Base-by-base conservation (phyloP, 2,329 filamentous ascomycete species). In the Aspergillus candidus region DNA sequence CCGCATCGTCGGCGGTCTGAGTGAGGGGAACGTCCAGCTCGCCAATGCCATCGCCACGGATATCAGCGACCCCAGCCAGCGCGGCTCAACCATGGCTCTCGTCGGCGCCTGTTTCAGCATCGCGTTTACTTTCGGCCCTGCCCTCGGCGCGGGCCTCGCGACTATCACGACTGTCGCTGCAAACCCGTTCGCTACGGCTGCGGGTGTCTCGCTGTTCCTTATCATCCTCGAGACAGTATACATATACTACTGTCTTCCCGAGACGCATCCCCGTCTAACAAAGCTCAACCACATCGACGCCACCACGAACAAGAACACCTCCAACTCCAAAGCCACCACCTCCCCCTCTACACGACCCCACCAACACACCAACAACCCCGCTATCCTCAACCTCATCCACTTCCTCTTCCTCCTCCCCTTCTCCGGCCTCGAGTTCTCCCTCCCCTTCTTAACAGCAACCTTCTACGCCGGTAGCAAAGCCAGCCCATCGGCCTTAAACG, bases 391-490 rank as follows among this genome's bases (percentile, higher is more conserved):
- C 63, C 70, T 84, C 1, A 83, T 88, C 0, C 93, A 98, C 67
- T 85, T 97, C 60, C 71, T 84, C 37, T 98, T 98, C 67, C 82
- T 98, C 47, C 81, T 98, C 11, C 95, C 95, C 69, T 98, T 98
- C 70, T 95, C 88, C 2, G 93, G 93, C 48, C 91, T 98, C 85
- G 93, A 98, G 64, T 97, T 95, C 67, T 95, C 89, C 1, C 78
- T 98, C 3, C 90, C 93, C 0, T 98, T 98, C 66, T 90, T 98
- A 81, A 97, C 91, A 0, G 94, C 93, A 58, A 91, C 95, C 41
- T 79, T 98, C 35, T 97, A 97, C 66, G 78, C 79, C 7, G 94
- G 93, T 62, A 55, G 53, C 13, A 59, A 59, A n/a, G 50, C 58
- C 32, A 71, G 62, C 41, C 70, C 70, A 0, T 84, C 89, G 1